phyloP scores from a whole-genome alignment of 306 rosid genomes.

The Mucuna pruriens region DNA sequence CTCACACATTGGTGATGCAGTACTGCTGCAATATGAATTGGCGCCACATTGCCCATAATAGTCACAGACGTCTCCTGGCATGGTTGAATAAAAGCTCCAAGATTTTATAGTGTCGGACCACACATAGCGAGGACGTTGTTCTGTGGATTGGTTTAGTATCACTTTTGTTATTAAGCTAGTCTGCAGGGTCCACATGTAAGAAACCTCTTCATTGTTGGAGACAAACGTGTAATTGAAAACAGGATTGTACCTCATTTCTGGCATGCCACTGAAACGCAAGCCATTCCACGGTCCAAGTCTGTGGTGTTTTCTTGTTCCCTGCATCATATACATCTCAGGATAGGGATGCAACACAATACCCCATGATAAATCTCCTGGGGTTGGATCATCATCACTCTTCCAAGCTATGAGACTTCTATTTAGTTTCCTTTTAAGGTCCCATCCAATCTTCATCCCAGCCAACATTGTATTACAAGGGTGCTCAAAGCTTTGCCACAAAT shows the following conservation, averaged over 20 bases:
- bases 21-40: constrained; percentile 9
- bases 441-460: constrained; percentile 44
- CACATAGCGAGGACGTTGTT: not conserved
- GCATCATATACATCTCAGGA: constrained; percentile 26
- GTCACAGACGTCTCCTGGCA: constrained; percentile 22
- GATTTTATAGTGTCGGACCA: not conserved
- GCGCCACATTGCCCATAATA: constrained; percentile 8
- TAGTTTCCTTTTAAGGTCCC: constrained; percentile 1
- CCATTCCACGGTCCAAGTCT: constrained; percentile 47
- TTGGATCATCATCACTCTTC: constrained; percentile 38
- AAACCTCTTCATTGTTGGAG: constrained; percentile 4
- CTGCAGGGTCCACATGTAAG: not conserved
- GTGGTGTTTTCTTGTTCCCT: not conserved
- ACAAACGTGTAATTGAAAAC: constrained; percentile 17
- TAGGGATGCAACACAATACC: not conserved
- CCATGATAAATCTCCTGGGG: constrained; percentile 33
- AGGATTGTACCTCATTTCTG: constrained; percentile 3
- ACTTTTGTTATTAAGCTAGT: not conserved
- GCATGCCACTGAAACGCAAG: constrained; percentile 25
- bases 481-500: constrained; percentile 47
- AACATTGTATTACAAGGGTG: constrained; percentile 35
- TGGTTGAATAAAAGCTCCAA: not conserved
- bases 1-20: constrained; percentile 21
- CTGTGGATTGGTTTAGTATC: not conserved
- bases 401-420: not conserved